Conservation (phyloP, 345 rosid species). For the Aurinia saxatilis region DNA sequence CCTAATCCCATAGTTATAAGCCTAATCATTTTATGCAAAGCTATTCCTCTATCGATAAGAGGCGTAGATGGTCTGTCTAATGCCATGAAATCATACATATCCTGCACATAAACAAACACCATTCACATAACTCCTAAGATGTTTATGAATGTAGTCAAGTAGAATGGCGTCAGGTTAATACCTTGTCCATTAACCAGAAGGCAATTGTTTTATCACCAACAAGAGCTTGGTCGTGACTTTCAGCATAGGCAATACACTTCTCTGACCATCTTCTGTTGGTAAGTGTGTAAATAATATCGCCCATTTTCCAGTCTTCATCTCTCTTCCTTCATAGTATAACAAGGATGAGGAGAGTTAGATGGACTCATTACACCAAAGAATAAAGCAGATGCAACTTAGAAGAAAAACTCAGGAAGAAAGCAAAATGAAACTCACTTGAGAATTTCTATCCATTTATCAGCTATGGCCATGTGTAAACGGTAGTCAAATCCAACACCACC, state of each 20-base stretch:
- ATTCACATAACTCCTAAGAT: background rate
- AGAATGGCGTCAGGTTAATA: slow-evolving; percentile 8
- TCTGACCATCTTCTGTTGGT: slow-evolving; percentile 92
- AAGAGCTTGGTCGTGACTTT: slow-evolving; percentile 98
- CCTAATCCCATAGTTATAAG: slow-evolving; percentile 96
- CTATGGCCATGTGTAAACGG: slow-evolving; percentile 94
- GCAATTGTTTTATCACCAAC: slow-evolving; percentile 98
- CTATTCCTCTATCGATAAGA: slow-evolving; percentile 87
- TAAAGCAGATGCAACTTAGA: background rate
- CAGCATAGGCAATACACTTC: slow-evolving; percentile 85
- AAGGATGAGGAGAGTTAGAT: slow-evolving; percentile 1
- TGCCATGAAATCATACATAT: slow-evolving; percentile 98
- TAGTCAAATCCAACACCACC: slow-evolving; percentile 99
- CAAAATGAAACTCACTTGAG: slow-evolving; percentile 50
- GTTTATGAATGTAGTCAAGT: background rate
- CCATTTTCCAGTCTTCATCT: slow-evolving; percentile 90
- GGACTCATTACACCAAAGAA: background rate
- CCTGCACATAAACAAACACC: slow-evolving; percentile 38
- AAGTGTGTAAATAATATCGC: slow-evolving; percentile 62
- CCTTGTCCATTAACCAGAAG: slow-evolving; percentile 99
- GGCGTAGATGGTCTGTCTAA: slow-evolving; percentile 82
- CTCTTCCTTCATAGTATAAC: slow-evolving; percentile 49
- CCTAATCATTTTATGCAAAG: slow-evolving; percentile 95
- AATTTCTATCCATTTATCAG: slow-evolving; percentile 96
- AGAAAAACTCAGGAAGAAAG: background rate